Conservation (phyloP, 768 basidiomycete genomes). For the Thelephora ganbajun region DNA sequence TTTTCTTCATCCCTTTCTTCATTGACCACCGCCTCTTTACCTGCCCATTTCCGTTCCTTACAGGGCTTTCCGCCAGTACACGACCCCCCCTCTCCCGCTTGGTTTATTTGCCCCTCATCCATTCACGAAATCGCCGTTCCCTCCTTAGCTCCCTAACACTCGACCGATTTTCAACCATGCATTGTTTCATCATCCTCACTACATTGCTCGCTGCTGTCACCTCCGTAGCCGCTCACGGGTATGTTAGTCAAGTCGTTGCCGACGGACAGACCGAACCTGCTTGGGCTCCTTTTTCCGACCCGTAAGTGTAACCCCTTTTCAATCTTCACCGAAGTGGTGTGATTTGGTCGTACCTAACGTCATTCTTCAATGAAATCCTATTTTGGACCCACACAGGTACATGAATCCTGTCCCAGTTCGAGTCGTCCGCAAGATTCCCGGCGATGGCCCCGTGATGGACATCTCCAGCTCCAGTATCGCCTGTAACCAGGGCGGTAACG, state of each 20-base stretch:
- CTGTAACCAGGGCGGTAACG: conserved; percentile 27
- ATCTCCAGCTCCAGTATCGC: conserved; percentile 24
- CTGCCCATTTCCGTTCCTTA: too few species aligned
- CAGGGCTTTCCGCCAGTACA: too few species aligned
- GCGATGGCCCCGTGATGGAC: conserved; percentile 16
- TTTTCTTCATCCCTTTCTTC: too few species aligned
- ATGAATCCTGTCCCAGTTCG: conserved; percentile 11
- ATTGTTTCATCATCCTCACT: neutral
- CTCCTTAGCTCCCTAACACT: too few species aligned
- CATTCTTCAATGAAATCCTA: neutral
- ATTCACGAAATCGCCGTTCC: too few species aligned
- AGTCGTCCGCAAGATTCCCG: conserved; percentile 18
- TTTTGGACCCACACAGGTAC: conserved; percentile 8
- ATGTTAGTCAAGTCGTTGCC: conserved; percentile 9
- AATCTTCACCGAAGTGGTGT: neutral
- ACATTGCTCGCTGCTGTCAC: conserved; percentile 1
- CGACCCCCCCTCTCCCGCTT: too few species aligned
- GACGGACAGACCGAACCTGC: conserved; percentile 12
- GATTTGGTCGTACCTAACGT: neutral
- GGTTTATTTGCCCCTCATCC: too few species aligned
- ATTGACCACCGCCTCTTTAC: too few species aligned
- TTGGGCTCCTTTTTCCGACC: conserved; percentile 15
- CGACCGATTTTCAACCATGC: too few species aligned
- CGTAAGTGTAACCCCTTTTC: conserved; percentile 8
- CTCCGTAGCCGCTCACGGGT: conserved; percentile 14